Evolutionary conservation across 176 grass and related monocot species (phyloP).

Genomic region (Oryza officinalis): DNA sequence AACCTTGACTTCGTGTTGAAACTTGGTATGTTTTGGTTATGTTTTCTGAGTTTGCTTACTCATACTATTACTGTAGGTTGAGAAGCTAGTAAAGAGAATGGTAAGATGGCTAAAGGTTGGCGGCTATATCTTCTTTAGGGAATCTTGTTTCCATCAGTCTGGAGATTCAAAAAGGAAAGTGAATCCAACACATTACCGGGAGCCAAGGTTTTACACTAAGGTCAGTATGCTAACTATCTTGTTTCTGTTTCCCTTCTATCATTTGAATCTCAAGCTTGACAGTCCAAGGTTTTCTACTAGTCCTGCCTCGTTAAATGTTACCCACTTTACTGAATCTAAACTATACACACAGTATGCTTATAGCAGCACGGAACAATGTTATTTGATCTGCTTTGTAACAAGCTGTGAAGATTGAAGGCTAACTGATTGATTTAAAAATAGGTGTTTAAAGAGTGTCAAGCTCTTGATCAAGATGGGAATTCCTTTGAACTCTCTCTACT

Average conservation of each 20-base stretch:
- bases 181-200: conserved; percentile 94
- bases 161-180: conserved; percentile 97
- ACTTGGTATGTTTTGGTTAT: neutral
- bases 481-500: conserved; percentile 80
- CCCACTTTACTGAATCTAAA: neutral
- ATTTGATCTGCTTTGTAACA: neutral
- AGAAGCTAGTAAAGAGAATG: conserved; percentile 75
- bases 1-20: neutral
- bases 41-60: neutral
- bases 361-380: neutral
- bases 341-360: neutral
- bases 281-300: neutral
- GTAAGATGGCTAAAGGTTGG: conserved; percentile 91
- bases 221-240: conserved; percentile 39
- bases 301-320: neutral
- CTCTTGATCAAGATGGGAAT: conserved; percentile 62
- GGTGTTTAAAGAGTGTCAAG: conserved; percentile 83
- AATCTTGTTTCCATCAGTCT: conserved; percentile 99
- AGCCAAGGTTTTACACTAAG: conserved; percentile 96
- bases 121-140: conserved; percentile 94
- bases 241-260: neutral
- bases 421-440: conserved; percentile 35
- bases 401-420: neutral
- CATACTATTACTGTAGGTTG: conserved; percentile 58
- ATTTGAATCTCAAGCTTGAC: neutral